A percentile compares a stretch with the other conserved stretches of the same genome.
These are phyloP conservation scores for Hyphopichia fennica DNA, from an alignment of 1,139 yeast species.

Conservation along the genomic window DNA sequence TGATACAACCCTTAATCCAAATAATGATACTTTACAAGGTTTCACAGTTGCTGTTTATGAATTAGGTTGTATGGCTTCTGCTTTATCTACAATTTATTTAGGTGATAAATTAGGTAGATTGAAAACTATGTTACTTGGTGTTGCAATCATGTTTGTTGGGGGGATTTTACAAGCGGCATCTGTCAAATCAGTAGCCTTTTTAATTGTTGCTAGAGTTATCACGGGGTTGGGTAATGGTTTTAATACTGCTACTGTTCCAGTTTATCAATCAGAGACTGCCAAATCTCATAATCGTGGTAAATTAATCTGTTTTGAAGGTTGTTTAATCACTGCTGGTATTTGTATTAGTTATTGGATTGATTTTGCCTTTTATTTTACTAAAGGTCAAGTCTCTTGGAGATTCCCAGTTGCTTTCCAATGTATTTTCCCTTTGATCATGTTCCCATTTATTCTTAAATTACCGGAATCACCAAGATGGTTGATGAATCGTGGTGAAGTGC, in stretches of 20 bases:
- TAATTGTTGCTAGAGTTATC: slow-evolving; percentile 32
- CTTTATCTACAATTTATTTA: slow-evolving; percentile 22
- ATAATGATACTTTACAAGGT: slow-evolving; percentile 22
- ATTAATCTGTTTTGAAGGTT: slow-evolving; percentile 33
- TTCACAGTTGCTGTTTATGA: slow-evolving; percentile 24
- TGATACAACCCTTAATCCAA: slow-evolving; percentile 16
- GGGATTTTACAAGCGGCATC: slow-evolving; percentile 26
- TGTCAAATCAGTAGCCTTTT: slow-evolving; percentile 22
- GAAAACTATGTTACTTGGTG: slow-evolving; percentile 21
- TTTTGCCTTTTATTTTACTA: slow-evolving; percentile 27
- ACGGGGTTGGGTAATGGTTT: slow-evolving; percentile 36
- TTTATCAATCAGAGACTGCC: slow-evolving; percentile 27
- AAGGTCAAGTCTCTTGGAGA: slow-evolving; percentile 26
- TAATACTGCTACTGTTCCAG: slow-evolving; percentile 27
- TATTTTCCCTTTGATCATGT: slow-evolving; percentile 22
- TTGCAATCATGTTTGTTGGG: slow-evolving; percentile 22
- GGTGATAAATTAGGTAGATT: slow-evolving; percentile 27
- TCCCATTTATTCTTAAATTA: slow-evolving; percentile 19
- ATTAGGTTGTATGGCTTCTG: slow-evolving; percentile 25
- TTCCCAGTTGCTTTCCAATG: slow-evolving; percentile 50
- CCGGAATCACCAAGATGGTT: slow-evolving; percentile 55
- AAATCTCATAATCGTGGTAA: slow-evolving; percentile 25
- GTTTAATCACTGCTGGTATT: slow-evolving; percentile 39
- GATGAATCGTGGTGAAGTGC: slow-evolving; percentile 34
- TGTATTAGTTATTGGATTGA: slow-evolving; percentile 46